Evolutionary conservation across 129 eudicot genomes (phyloP).

Genomic region (Logfia minima): DNA sequence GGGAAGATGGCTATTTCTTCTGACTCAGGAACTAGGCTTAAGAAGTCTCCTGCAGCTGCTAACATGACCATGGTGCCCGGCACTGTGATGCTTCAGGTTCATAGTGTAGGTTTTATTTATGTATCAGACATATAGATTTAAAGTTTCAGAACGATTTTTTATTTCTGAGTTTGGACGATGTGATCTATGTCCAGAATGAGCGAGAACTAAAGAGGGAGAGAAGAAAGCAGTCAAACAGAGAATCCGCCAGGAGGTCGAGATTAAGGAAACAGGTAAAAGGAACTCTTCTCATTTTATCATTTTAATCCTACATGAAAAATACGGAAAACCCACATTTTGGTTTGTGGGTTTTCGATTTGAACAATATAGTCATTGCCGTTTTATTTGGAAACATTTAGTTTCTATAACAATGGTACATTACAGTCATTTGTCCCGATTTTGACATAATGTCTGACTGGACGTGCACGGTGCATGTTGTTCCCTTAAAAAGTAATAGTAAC

Average conservation of each 20-base stretch:
- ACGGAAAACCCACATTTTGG: background rate
- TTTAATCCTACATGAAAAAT: background rate
- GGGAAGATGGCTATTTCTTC: constrained; percentile 35
- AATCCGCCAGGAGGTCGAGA: constrained; percentile 96
- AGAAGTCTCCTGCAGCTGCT: constrained; percentile 46
- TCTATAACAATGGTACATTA: background rate
- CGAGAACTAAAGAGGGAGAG: constrained; percentile 85
- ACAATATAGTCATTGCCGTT: background rate
- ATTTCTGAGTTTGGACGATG: background rate
- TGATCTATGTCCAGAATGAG: constrained; percentile 50
- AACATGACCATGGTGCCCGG: constrained; percentile 34
- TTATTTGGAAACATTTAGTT: background rate
- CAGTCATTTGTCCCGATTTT: background rate
- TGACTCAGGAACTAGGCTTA: constrained; percentile 40
- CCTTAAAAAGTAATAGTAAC: background rate
- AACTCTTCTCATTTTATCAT: background rate
- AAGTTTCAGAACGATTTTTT: background rate
- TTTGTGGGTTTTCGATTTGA: background rate
- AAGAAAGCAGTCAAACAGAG: constrained; percentile 93
- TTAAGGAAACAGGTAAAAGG: constrained; percentile 79
- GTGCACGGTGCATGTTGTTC: background rate
- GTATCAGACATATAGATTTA: background rate
- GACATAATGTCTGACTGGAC: background rate
- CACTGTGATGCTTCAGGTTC: constrained; percentile 60
- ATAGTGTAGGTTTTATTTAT: constrained; percentile 8